Conservation (phyloP, 2,329 filamentous ascomycete genomes). For the Aspergillus aculeatinus region DNA sequence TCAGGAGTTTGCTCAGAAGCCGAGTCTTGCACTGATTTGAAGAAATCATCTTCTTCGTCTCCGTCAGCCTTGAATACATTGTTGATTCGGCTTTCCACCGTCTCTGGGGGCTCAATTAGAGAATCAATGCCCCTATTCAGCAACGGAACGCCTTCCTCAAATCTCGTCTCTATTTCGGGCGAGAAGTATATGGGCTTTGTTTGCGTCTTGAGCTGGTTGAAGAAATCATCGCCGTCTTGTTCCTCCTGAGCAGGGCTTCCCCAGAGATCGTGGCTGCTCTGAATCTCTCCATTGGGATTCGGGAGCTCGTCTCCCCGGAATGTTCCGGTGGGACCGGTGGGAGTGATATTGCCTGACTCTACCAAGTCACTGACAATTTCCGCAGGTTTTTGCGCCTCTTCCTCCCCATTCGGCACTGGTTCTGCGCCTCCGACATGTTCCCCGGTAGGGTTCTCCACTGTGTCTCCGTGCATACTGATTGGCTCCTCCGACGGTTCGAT, state of each 20-base stretch:
- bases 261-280: slow-evolving; percentile 42
- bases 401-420: neutral
- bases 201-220: slow-evolving; percentile 50
- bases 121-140: slow-evolving; percentile 43
- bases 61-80: slow-evolving; percentile 41
- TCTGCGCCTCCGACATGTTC: neutral
- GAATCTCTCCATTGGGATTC: slow-evolving; percentile 14
- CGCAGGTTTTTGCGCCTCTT: neutral
- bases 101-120: slow-evolving; percentile 26
- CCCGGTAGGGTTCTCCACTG: neutral
- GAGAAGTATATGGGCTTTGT: slow-evolving; percentile 40
- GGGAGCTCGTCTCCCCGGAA: slow-evolving; percentile 8
- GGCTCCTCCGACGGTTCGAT: neutral
- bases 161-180: slow-evolving; percentile 57
- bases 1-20: slow-evolving; percentile 15
- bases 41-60: slow-evolving; percentile 39
- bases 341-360: neutral
- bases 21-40: slow-evolving; percentile 28
- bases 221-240: slow-evolving; percentile 57
- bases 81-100: slow-evolving; percentile 26
- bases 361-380: neutral
- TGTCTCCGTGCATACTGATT: neutral
- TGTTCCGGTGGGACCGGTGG: neutral
- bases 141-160: slow-evolving; percentile 68
- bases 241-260: slow-evolving; percentile 45